These are phyloP conservation scores for Daldinia vernicosa DNA, from an alignment of 495 filamentous ascomycete genomes.

Conservation along the genomic window DNA sequence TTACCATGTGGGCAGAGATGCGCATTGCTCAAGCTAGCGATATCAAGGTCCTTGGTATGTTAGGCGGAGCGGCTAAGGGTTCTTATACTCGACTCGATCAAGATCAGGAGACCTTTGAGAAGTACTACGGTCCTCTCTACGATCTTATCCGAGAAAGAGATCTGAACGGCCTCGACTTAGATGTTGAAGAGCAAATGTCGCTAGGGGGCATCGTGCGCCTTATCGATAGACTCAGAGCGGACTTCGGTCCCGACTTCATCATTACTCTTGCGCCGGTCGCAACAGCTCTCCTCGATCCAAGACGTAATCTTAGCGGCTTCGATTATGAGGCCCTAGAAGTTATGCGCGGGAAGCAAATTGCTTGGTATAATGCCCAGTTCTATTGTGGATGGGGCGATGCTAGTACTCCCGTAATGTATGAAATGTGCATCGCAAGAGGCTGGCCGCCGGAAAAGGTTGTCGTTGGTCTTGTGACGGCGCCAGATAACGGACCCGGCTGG, in stretches of 20 bases:
- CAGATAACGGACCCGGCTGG: conserved; percentile 66
- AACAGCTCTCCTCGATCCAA: conserved; percentile 66
- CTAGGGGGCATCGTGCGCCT: conserved; percentile 73
- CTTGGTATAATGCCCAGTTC: conserved; percentile 87
- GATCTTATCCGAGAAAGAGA: conserved; percentile 64
- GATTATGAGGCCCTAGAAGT: conserved; percentile 72
- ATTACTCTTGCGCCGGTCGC: conserved; percentile 85
- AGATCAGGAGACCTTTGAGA: conserved; percentile 64
- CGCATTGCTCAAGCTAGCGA: conserved; percentile 68
- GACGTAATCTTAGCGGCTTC: conserved; percentile 75
- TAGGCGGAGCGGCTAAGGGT: conserved; percentile 80
- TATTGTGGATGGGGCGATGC: conserved; percentile 83
- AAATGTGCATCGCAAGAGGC: conserved; percentile 68
- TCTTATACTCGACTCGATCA: conserved; percentile 71
- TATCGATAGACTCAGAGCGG: conserved; percentile 73
- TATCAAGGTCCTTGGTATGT: conserved; percentile 80
- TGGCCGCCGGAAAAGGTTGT: conserved; percentile 74
- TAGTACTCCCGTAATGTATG: conserved; percentile 66
- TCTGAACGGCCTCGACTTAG: conserved; percentile 80
- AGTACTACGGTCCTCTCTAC: conserved; percentile 71
- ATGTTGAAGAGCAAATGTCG: conserved; percentile 84
- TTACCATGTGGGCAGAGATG: conserved; percentile 74
- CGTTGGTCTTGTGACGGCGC: conserved; percentile 75
- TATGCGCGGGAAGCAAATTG: conserved; percentile 57
- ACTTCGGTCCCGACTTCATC: conserved; percentile 75